Base-by-base conservation (phyloP, 495 filamentous ascomycete species). In the Saxophila tyrrhenica region DNA sequence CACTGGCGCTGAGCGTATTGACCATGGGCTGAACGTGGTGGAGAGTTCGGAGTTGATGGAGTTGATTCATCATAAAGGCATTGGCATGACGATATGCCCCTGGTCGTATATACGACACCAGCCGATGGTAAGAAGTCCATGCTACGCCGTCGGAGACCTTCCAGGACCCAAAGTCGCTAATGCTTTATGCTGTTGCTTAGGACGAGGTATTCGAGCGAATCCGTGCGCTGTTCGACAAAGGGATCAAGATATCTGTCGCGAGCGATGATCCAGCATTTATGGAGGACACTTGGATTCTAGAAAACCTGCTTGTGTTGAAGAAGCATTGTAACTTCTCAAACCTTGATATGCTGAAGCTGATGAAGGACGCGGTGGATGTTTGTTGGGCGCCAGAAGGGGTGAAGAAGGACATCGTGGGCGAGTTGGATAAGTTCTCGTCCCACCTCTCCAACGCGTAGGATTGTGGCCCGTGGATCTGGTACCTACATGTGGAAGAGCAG, bases 201-300 rank as follows among this genome's bases (percentile, higher is more conserved):
- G 29, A 15, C 68, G 65, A 0, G 13, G 57, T 71, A n/a, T 71
- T 71, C 48, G 58, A 64, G 1, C 70, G 70, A 50, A 69, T 74
- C 52, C 57, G 65, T 32, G 52, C 54, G 60, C 56, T 74, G 23
- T 62, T 62, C 47, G 65, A 72, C 20, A 59, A 44, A 11, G 71
- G 70, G 0, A 72, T 86, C 25, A 75, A 69, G 62, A 85, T 86
- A 57, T 81, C 79, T 10, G 78, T 86, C 52, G 86, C 86, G 58
- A 83, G 82, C 62, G 83, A 74, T 47, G 72, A 74, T 55, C 72
- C 71, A 9, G 64, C 68, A 1, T 65, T 71, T 50, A 72, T 73
- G 69, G 68, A 70, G 56, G 67, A 71, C 52, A 66, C 69, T 23
- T 73, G 68, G 68, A 66, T 73, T 32, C 61, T 67, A 59, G 69